Evolutionary conservation across 768 basidiomycete species (phyloP), one percentile per base, ranked within the genome.

Genomic region (Cystobasidiopsis lactophilus): DNA sequence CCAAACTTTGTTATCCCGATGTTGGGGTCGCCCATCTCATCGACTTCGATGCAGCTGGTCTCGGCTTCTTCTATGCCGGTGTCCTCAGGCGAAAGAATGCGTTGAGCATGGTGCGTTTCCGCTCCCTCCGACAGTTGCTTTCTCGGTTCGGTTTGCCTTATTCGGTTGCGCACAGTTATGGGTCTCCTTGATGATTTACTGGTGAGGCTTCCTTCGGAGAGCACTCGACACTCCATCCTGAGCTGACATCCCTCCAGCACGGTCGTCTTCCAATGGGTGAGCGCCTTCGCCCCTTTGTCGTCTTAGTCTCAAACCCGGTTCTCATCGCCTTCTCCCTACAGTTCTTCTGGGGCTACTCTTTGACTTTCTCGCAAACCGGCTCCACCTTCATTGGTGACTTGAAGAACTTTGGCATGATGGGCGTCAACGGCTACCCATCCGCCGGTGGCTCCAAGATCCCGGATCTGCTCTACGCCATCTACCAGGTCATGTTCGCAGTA

Each of bases 371-470:
- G 2, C 72, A 77, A 13, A 23, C 62, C 78, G 81, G 21, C 82
- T 70, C 68, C 31, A 57, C 60, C 19, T 96, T 73, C 66, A 91
- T 98, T 57, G 91, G 91, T 40, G 77, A 91, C 66, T 74, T 93
- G 21, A 70, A 70, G 33, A 76, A 83, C 67, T 81, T 88, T 60
- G 83, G 80, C 60, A 37, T 54, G 19, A 57, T 37, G 52, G 35
- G 35, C 19, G 54, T 57, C 3, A 19, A 39, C n/a, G 54, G 46
- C 30, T 23, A n/a, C 27, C 51, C 51, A n/a, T 43, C 47, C 21
- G 45, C 31, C 9, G 47, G 51, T 27, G 16, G n/a, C 41, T 7
- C 5, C 27, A 43, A 35, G 21, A 45, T 88, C 48, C 84, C 84
- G 0, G 68, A 77, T 3, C 68, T 88, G 48, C 72, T 77, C 0